Evolutionary conservation across 2,329 filamentous ascomycete genomes (phyloP).

Genomic region (Xylaria sp.): DNA sequence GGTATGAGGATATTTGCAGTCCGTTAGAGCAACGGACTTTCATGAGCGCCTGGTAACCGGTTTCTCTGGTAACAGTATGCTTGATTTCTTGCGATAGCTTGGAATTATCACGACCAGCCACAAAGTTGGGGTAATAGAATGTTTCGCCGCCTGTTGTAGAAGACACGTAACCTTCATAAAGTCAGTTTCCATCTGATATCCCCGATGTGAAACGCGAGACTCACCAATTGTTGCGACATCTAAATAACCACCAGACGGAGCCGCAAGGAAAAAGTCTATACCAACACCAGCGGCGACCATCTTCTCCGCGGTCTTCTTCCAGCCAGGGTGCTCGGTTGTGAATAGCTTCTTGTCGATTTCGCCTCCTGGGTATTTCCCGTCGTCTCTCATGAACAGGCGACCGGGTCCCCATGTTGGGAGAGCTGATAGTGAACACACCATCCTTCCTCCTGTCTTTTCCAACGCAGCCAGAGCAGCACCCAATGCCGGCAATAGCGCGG

Average conservation of each 20-base stretch:
- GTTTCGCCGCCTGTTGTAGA: slow-evolving; percentile 92
- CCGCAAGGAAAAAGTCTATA: slow-evolving; percentile 92
- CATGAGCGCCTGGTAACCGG: slow-evolving; percentile 95
- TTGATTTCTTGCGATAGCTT: slow-evolving; percentile 87
- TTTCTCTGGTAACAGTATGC: slow-evolving; percentile 87
- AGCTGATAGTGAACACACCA: slow-evolving; percentile 86
- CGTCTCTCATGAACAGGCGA: slow-evolving; percentile 84
- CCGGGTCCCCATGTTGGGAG: slow-evolving; percentile 93
- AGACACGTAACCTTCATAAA: slow-evolving; percentile 75
- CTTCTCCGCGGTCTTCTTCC: slow-evolving; percentile 85
- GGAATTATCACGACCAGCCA: slow-evolving; percentile 83
- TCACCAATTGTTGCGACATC: slow-evolving; percentile 90
- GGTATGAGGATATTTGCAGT: slow-evolving; percentile 90
- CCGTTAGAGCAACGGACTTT: slow-evolving; percentile 98
- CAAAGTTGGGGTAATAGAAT: slow-evolving; percentile 97
- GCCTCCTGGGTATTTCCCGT: slow-evolving; percentile 83
- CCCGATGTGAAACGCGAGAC: slow-evolving; percentile 43
- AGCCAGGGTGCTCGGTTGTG: slow-evolving; percentile 87
- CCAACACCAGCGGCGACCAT: slow-evolving; percentile 89
- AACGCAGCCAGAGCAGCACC: slow-evolving; percentile 87
- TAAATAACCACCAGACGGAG: slow-evolving; percentile 88
- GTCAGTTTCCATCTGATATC: slow-evolving; percentile 34
- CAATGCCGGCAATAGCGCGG: slow-evolving; percentile 84
- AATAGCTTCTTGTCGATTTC: slow-evolving; percentile 94
- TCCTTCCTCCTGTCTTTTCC: slow-evolving; percentile 88